These are phyloP conservation scores for Globisporangium splendens DNA, from an alignment of 352 stramenopile species.

Conservation along the genomic window DNA sequence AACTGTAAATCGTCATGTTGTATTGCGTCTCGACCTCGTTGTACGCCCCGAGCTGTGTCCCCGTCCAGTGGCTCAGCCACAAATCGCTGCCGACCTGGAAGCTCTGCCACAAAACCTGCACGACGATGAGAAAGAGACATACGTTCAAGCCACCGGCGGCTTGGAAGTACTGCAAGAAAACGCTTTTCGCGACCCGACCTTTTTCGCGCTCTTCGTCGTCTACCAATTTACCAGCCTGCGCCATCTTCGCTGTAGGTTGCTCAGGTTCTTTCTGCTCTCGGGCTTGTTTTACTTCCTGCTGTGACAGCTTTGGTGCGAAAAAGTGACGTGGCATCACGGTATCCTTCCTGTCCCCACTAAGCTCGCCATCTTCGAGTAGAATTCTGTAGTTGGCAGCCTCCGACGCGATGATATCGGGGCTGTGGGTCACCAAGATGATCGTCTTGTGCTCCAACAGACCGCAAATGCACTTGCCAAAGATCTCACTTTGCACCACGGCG, in stretches of 20 bases:
- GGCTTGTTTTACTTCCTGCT: constrained; percentile 2
- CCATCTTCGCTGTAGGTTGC: neutral
- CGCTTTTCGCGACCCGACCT: constrained; percentile 27
- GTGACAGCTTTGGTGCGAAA: neutral
- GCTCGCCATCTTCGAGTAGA: constrained; percentile 5
- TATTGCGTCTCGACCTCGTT: neutral
- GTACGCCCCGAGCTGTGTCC: neutral
- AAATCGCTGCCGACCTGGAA: constrained; percentile 19
- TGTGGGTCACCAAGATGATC: constrained; percentile 91
- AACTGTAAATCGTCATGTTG: constrained; percentile 26
- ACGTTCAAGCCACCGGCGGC: constrained; percentile 29
- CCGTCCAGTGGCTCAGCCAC: constrained; percentile 26
- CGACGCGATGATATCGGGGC: constrained; percentile 61
- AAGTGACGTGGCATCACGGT: neutral
- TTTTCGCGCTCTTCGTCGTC: constrained; percentile 37
- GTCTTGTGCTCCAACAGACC: constrained; percentile 47
- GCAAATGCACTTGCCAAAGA: constrained; percentile 79
- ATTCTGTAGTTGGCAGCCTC: constrained; percentile 22
- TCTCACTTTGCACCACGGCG: constrained; percentile 89
- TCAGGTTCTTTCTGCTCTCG: neutral
- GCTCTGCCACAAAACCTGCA: constrained; percentile 15
- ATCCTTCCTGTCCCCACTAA: neutral
- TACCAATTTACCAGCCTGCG: constrained; percentile 19
- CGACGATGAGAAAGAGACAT: constrained; percentile 3
- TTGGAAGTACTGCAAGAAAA: constrained; percentile 38